These are phyloP conservation scores for Eucalyptus melliodora DNA, from an alignment of 345 rosid genomes.

Conservation along the genomic window DNA sequence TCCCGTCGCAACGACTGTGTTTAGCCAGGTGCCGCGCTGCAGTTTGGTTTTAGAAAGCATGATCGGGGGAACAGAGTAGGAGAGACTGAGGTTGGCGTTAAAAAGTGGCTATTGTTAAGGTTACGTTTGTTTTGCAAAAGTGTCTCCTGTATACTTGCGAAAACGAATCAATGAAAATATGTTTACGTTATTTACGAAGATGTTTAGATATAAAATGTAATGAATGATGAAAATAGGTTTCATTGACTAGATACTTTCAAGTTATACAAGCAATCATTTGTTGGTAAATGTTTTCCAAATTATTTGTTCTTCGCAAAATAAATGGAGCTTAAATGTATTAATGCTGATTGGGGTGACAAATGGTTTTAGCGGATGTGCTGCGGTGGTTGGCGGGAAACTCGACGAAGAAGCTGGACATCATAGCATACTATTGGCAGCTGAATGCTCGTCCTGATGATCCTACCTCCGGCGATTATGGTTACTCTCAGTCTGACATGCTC, in stretches of 20 bases:
- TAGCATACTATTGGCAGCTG: conserved; percentile 88
- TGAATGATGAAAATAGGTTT: too few species aligned
- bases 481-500: conserved; percentile 32
- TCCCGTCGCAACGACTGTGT: background rate
- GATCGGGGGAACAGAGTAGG: background rate
- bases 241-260: too few species aligned
- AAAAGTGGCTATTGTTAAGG: background rate
- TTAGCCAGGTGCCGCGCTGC: background rate
- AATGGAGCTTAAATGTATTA: background rate
- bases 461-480: conserved; percentile 78
- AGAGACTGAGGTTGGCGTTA: background rate
- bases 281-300: too few species aligned
- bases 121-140: background rate
- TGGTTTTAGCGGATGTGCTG: conserved; percentile 49
- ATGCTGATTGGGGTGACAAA: background rate
- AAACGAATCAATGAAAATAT: too few species aligned
- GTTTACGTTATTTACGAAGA: too few species aligned
- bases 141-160: too few species aligned
- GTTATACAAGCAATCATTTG: too few species aligned
- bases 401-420: conserved; percentile 49
- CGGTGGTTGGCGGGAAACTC: conserved; percentile 74
- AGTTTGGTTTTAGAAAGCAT: background rate
- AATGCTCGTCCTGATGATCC: conserved; percentile 51
- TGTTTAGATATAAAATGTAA: too few species aligned
- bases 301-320: background rate